Conservation (phyloP, 305 asterid species). For the Fraxinus nigra region DNA sequence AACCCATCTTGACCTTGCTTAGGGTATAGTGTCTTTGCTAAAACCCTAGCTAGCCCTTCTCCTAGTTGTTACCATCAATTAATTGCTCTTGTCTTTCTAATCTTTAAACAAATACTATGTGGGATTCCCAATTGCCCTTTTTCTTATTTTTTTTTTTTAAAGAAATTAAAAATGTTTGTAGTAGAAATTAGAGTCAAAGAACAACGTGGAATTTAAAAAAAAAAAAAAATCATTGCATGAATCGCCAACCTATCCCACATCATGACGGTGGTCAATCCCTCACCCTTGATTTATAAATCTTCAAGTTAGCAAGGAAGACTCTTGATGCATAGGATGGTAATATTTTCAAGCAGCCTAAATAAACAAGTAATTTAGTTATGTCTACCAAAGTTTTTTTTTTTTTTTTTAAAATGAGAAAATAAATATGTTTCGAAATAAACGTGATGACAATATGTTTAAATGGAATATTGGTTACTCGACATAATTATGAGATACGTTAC, state of each 20-base stretch:
- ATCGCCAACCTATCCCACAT: constrained; percentile 35
- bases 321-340: background rate
- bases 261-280: constrained; percentile 52
- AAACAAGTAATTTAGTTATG: background rate
- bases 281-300: constrained; percentile 3
- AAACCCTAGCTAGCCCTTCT: constrained; percentile 45
- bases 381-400: background rate
- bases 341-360: background rate
- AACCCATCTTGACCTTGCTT: constrained; percentile 45
- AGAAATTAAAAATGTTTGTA: background rate
- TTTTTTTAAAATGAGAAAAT: background rate
- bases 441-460: background rate
- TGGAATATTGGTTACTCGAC: background rate
- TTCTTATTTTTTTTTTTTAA: constrained; percentile 3
- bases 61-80: constrained; percentile 48
- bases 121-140: constrained; percentile 8
- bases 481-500: background rate
- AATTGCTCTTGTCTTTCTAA: constrained; percentile 45
- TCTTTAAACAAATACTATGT: constrained; percentile 21
- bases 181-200: constrained; percentile 30
- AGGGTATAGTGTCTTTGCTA: constrained; percentile 29
- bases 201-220: constrained; percentile 29
- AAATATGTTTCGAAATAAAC: too few species aligned
- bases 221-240: constrained; percentile 23
- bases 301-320: background rate